Evolutionary conservation across 208 protist genomes (phyloP).

Genomic region (Angomonas deanei): DNA sequence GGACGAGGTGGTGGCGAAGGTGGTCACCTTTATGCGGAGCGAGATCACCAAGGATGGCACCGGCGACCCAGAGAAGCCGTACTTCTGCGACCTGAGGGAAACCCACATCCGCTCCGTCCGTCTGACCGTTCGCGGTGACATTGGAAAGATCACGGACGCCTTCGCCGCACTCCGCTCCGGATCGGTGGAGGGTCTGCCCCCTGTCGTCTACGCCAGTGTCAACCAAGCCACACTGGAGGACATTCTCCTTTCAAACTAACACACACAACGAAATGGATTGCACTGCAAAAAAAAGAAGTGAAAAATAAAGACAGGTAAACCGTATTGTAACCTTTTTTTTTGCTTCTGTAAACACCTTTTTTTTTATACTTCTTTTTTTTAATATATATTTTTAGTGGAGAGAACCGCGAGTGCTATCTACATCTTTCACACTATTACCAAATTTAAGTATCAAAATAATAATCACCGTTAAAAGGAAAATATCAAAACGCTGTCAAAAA

Average conservation of each 20-base stretch:
- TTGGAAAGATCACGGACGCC: conserved; percentile 32
- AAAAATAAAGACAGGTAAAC: conserved; percentile 1
- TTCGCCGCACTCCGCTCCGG: conserved; percentile 42
- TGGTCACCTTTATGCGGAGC: conserved; percentile 21
- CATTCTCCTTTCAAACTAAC: conserved; percentile 38
- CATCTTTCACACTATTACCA: conserved; percentile 11
- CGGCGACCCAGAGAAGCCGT: not conserved
- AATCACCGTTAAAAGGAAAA: conserved; percentile 9
- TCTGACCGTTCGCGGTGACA: conserved; percentile 28
- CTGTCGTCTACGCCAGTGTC: conserved; percentile 50
- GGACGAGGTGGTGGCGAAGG: conserved; percentile 10
- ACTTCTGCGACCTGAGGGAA: conserved; percentile 35
- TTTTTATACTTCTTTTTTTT: not conserved
- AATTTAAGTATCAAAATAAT: not conserved
- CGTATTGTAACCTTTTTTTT: conserved; percentile 11
- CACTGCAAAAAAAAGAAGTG: not conserved
- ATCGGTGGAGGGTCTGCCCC: conserved; percentile 26
- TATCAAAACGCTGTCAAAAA: conserved; percentile 5
- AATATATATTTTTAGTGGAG: not conserved
- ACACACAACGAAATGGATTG: not conserved
- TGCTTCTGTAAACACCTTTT: not conserved
- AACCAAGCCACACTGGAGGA: conserved; percentile 68
- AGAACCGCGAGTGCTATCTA: too few relatives aligned
- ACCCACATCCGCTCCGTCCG: conserved; percentile 37
- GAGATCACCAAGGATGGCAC: not conserved